Evolutionary conservation across 2,329 filamentous ascomycete genomes (phyloP), one percentile per base, ranked within the genome.

Genomic region (Alternaria solani): DNA sequence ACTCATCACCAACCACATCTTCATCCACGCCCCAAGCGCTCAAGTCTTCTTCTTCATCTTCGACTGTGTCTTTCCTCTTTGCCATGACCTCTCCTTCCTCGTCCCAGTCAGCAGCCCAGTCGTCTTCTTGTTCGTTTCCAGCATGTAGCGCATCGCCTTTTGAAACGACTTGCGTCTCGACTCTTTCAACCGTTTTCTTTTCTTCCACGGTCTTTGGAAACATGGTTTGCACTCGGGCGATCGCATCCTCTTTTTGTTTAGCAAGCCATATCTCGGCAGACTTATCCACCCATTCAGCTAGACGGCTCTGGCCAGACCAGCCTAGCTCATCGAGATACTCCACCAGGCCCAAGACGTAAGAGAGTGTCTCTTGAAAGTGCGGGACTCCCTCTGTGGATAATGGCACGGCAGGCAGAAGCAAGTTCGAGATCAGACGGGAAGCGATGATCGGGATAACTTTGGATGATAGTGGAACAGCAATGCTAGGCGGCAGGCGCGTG

Each of bases 241-340:
- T 84, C 0, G 92, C 89, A 34, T 86, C 88, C 71, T 96, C 93
- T 70, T 91, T 88, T 66, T 93, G 90, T 75, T 93, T 94, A 2
- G 87, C 87, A 14, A 98, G 85, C 95, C 95, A 99, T 26, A 93
- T 89, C 58, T 88, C 88, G 0, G 93, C 91, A 1, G 92, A 91
- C 62, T 90, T 89, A 41, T 89, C 87, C 0, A 92, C 89, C 94
- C 95, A 99, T 25, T 92, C 88, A 44, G 87, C 84, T 38, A 99
- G 80, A 32, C 89, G 86, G 55, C 81, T 80, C 47, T 84, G 81
- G 4, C 85, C 86, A 16, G 84, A 83, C 84, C 92, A 94, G 0
- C 86, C 84, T 18, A 89, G 81, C 7, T 81, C 78, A 36, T 87
- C 83, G 7, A 98, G 79, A 1, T 82, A 83, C 7, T 83, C 79